Evolutionary conservation across 1,139 yeast genomes (phyloP), one percentile per base, ranked within the genome.

Genomic region (Arxiozyma bovina): DNA sequence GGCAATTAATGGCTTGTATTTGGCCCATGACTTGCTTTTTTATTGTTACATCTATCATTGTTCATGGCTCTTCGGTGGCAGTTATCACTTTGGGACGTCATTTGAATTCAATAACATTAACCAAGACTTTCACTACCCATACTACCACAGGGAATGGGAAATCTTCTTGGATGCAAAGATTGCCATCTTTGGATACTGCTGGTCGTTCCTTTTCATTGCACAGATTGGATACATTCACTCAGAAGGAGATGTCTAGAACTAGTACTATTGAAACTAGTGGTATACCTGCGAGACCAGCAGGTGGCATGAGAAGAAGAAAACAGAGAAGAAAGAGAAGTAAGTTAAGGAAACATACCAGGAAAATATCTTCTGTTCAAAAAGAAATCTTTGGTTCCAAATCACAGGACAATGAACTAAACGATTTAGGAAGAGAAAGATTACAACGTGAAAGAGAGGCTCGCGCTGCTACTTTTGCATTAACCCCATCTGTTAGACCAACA

Each of bases 51-150:
- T 90, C 97, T 2, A 93, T 93, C 63, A 74, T 90, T 30, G 96
- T 93, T 34, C 99, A 93, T 72, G 99, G 99, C 17, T 91, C 98
- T 0, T 90, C 97, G 0, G 96, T 93, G 48, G 99, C 99, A 0
- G 96, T 91, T 6, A 79, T 90, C 60, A 84, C 94, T 4, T 77
- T 93, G 52, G 98, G 98, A 53, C 87, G 84, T 65, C 85, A 94
- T 57, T 79, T 93, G 68, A 90, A 91, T 73, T 84, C 95, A 58
- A 85, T 93, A 85, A 89, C 96, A 6, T 83, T 93, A 62, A 88
- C 97, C 3, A 87, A 90, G 87, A 82, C 97, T 0, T 85, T 88
- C 68, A 90, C 96, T 23, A 81, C 87, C 4, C 73, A 70, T 49
- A 81, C 81, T 52, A 86, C 86, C 9, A 83, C 81, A 58, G 81